Conservation (phyloP, 805 yeast species). For the Nakazawaea laoshanensis region DNA sequence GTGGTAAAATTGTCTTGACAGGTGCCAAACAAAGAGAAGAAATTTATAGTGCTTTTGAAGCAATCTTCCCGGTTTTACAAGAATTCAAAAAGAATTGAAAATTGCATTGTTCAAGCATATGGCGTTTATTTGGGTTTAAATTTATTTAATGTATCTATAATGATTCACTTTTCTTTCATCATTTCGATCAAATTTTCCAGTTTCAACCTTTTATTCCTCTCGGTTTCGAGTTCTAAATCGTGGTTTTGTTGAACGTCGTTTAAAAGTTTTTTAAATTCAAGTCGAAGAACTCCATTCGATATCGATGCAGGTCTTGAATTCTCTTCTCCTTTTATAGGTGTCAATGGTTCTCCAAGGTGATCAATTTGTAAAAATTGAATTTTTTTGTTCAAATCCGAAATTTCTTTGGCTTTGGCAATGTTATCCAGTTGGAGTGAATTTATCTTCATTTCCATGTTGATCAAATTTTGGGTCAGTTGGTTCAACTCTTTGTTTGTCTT, state of each 20-base stretch:
- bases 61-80: constrained; percentile 95
- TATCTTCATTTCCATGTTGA: constrained; percentile 26
- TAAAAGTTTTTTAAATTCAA: constrained; percentile 62
- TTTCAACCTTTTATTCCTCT: constrained; percentile 40
- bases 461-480: constrained; percentile 25
- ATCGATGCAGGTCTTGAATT: no score
- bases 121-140: background rate
- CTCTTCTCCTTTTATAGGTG: constrained; percentile 4
- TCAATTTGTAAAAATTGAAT: constrained; percentile 36
- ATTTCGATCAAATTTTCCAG: constrained; percentile 32
- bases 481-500: constrained; percentile 27
- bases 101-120: background rate
- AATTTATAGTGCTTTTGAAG: constrained; percentile 96
- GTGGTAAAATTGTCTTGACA: constrained; percentile 94
- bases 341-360: constrained; percentile 25
- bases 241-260: constrained; percentile 53
- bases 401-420: constrained; percentile 29
- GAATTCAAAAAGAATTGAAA: constrained; percentile 81
- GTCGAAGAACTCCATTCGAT: constrained; percentile 50
- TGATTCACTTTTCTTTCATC: constrained; percentile 7
- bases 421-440: constrained; percentile 21
- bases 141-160: background rate
- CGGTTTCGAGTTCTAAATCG: constrained; percentile 49
- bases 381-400: constrained; percentile 34
- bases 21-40: constrained; percentile 99